Base-by-base conservation (phyloP, 306 rosid species). In the Abrus pulchellus region DNA sequence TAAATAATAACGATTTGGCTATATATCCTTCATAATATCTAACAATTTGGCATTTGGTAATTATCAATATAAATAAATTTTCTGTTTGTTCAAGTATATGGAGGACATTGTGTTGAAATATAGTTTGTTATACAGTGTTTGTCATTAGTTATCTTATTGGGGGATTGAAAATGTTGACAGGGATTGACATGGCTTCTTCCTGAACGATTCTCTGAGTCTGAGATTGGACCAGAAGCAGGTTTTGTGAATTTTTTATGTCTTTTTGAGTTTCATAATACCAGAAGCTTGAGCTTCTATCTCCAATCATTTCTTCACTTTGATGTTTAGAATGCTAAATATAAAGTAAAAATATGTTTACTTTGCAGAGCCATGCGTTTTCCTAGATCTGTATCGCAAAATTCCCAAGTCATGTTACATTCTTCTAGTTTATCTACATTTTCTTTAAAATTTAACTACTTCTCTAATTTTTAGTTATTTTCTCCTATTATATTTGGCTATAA, bases 151-250 rank as follows among this genome's bases (percentile, higher is more conserved):
- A 74, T 75, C 86, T 88, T 78, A 84, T 65, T 77, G 38, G n/a
- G 53, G 54, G 72, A 63, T 83, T 78, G 74, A 84, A 73, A 82
- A 68, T 83, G 62, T 84, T 53, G 76, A 54, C 97, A 93, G 99
- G 98, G 99, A 67, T 65, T 93, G 88, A 93, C 99, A 13, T 95
- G 98, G 98, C 92, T 95, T 92, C 91, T 95, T 82, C 98, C 98
- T 0, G 99, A 95, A 83, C 89, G 98, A 27, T 95, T 95, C 85
- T 95, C 99, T 27, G 89, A 89, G 56, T 93, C 99, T 80, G 99
- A 95, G 84, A 95, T 95, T 83, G 99, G 91, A 79, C 99, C 99
- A 82, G 99, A 95, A 95, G 98, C 99, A 95, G 98, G 99, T 95
- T 88, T 95, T 88, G 92, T 93, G 98, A 90, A 93, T 59, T 81